Evolutionary conservation across 495 filamentous ascomycete species (phyloP), one percentile per base, ranked within the genome.

Genomic region (Aspergillus panamensis): DNA sequence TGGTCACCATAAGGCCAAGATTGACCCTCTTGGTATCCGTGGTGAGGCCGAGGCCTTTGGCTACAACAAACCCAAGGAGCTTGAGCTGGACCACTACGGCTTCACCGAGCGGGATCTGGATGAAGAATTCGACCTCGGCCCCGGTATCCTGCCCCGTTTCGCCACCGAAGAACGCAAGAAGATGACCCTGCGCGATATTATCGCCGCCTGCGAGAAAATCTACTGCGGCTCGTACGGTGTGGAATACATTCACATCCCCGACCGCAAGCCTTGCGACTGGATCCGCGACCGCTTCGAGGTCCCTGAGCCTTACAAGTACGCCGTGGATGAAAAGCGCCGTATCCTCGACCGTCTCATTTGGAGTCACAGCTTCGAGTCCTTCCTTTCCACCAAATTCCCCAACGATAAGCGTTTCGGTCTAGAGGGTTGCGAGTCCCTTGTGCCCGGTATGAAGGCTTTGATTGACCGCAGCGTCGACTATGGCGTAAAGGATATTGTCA

Each of bases 321-420:
- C 87, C 6, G 84, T 94, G 40, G 93, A 97, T 71, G 94, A 98
- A 77, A 97, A 97, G 83, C 90, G 94, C 60, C 83, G 94, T 60
- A 96, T 98, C 60, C 82, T 98, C 60, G 94, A 98, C 72, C 92
- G 94, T 71, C 77, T 98, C 44, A 98, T 98, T 73, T 98, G 94
- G 94, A 90, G 88, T 71, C 92, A 91, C 60, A 96, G 88, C 75
- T 98, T 98, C 71, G 94, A 98, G 74, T 74, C 82, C 48, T 98
- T 98, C 83, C 75, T 95, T 58, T 84, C 93, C 31, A 96, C 90
- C 53, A 98, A 98, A 75, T 97, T 95, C 79, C 95, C 95, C 67
- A 98, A 98, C 75, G 94, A 98, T 80, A 98, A 98, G 83, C 87
- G 94, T 64, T 98, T 98, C 75, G 94, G 94, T 75, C 83, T 98